Evolutionary conservation across 805 yeast genomes (phyloP).

Genomic region (Lachancea nothofagi): DNA sequence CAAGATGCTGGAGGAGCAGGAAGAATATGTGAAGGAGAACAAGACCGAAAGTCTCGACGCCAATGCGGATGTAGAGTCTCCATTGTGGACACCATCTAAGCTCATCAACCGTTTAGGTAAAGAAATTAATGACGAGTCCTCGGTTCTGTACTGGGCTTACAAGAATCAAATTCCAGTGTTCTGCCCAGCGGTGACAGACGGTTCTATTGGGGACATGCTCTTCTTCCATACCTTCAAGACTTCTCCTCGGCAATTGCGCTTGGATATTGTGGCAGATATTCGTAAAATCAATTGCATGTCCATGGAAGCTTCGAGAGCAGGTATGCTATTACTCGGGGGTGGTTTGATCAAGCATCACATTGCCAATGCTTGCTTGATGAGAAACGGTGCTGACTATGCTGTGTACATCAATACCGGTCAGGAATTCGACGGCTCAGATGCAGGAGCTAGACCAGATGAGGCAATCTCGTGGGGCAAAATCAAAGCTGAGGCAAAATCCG

Average conservation of each 20-base stretch:
- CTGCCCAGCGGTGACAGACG: slow-evolving; percentile 97
- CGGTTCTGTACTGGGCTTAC: slow-evolving; percentile 97
- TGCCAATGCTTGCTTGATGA: slow-evolving; percentile 96
- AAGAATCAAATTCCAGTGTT: slow-evolving; percentile 93
- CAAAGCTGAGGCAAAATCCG: slow-evolving; percentile 86
- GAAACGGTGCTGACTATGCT: slow-evolving; percentile 98
- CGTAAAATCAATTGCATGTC: slow-evolving; percentile 87
- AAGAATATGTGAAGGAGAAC: slow-evolving; percentile 48
- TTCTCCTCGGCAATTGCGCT: slow-evolving; percentile 79
- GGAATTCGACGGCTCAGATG: slow-evolving; percentile 98
- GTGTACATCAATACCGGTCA: slow-evolving; percentile 97
- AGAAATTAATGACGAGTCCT: slow-evolving; percentile 88
- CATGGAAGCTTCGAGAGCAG: slow-evolving; percentile 91
- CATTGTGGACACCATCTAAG: slow-evolving; percentile 89
- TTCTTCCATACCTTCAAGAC: slow-evolving; percentile 97
- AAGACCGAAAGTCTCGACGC: slow-evolving; percentile 58
- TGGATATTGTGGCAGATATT: slow-evolving; percentile 93
- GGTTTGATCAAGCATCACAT: slow-evolving; percentile 96
- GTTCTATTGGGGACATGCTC: slow-evolving; percentile 97
- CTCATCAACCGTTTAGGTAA: slow-evolving; percentile 90
- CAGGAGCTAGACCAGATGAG: slow-evolving; percentile 99
- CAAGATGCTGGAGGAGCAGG: slow-evolving; percentile 83
- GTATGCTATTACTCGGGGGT: slow-evolving; percentile 95
- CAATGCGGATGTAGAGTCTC: slow-evolving; percentile 37
- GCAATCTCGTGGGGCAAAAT: slow-evolving; percentile 99